phyloP scores from a whole-genome alignment of 345 rosid genomes.

The Rubroshorea leprosula region DNA sequence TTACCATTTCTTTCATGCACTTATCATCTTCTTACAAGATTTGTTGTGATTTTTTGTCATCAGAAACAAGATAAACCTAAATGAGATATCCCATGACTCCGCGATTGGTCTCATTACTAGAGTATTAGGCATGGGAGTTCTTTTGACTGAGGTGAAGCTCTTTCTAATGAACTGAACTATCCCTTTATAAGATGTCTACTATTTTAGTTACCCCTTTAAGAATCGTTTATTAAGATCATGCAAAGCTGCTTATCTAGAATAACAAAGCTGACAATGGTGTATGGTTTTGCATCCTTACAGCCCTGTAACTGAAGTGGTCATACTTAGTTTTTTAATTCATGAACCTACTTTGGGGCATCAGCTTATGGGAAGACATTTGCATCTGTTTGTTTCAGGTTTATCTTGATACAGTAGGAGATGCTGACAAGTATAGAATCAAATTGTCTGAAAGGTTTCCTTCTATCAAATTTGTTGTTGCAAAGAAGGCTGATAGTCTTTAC shows the following conservation, averaged over 20 bases:
- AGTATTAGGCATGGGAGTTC: conserved; percentile 70
- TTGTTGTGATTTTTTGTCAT: conserved; percentile 13
- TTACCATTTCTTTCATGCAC: background rate
- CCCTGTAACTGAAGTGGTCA: background rate
- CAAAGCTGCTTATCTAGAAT: no score
- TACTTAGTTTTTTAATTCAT: no score
- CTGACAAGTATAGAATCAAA: conserved; percentile 77
- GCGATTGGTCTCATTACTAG: conserved; percentile 75
- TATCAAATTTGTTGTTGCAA: conserved; percentile 79
- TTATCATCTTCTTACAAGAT: conserved; percentile 4
- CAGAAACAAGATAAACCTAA: conserved; percentile 80
- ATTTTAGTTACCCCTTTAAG: background rate
- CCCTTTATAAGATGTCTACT: background rate
- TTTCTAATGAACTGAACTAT: conserved; percentile 9
- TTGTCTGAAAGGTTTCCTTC: conserved; percentile 74
- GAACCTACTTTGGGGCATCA: background rate
- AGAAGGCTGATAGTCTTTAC: conserved; percentile 95
- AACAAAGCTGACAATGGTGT: background rate
- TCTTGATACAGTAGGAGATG: conserved; percentile 90
- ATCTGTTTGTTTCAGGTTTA: conserved; percentile 48
- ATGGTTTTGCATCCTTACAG: conserved; percentile 1
- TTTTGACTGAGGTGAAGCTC: conserved; percentile 69
- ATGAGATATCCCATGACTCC: conserved; percentile 89
- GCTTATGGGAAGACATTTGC: conserved; percentile 6
- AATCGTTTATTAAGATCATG: background rate